These are phyloP conservation scores for Bisporella sp. DNA, from an alignment of 2,329 filamentous ascomycete species.

Conservation along the genomic window DNA sequence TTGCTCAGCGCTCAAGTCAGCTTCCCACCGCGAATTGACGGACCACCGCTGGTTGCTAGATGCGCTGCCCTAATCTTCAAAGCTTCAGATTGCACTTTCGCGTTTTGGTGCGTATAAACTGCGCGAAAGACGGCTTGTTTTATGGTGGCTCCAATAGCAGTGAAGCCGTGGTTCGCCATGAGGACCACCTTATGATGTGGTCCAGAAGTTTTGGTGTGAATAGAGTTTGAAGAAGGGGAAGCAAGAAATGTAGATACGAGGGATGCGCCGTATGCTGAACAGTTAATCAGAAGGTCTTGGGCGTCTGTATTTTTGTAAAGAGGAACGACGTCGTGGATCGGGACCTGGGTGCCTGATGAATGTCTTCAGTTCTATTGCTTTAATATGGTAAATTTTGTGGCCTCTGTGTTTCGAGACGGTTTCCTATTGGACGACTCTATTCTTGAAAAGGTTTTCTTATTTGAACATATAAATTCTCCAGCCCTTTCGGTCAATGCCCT, in stretches of 20 bases:
- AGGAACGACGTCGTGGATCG: constrained; percentile 28
- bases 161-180: constrained; percentile 40
- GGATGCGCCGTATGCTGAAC: constrained; percentile 26
- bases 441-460: no score
- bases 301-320: neutral
- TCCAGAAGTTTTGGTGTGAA: constrained; percentile 16
- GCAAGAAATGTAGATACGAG: constrained; percentile 17
- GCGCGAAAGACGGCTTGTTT: constrained; percentile 34
- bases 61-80: constrained; percentile 18
- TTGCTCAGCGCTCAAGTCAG: constrained; percentile 15
- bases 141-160: constrained; percentile 30
- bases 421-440: no score
- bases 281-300: constrained; percentile 31
- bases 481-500: no score
- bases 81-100: constrained; percentile 33
- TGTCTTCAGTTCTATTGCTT: no score
- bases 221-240: no score
- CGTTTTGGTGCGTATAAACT: constrained; percentile 38
- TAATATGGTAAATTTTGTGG: no score
- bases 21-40: neutral
- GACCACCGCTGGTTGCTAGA: neutral
- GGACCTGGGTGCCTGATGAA: constrained; percentile 6
- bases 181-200: constrained; percentile 30
- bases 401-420: no score
- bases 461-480: no score